Base-by-base conservation (phyloP, 2,329 filamentous ascomycete genomes). In the Fusarium kyushuense region DNA sequence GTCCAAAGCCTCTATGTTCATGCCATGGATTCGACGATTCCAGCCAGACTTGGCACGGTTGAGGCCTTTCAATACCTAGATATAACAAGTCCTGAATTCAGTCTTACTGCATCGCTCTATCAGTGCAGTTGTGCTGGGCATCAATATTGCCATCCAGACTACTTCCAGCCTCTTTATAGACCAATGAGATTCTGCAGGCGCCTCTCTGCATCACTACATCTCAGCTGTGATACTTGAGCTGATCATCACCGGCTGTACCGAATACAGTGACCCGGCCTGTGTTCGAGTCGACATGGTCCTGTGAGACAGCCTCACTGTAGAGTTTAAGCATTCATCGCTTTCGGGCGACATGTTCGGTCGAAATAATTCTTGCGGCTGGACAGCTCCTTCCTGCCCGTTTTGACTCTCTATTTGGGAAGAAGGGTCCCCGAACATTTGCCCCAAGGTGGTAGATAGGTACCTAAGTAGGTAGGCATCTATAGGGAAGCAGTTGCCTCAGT, bases 131-230 rank as follows among this genome's bases (percentile, higher is more conserved):
- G 27, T 27, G n/a, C 35, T 55, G 19, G 41, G 46, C 42, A 63
- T 48, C 40, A 49, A 52, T 48, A 46, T 43, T 43, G 16, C 35
- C 47, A 36, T 69, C 35, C 16, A 13, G 8, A 35, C 30, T 43
- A n/a, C 38, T 45, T 54, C 53, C 49, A 41, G 51, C 36, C 36
- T 67, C 17, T 17, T 54, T 30, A 16, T 42, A 19, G 27, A 27
- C 40, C 55, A 63, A 38, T 46, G 33, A 62, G 47, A 38, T 17
- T 38, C 51, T 51, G 43, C 54, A 69, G 61, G 41, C 36, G 36
- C 53, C 46, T 65, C 64, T 62, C 53, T 55, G 54, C 70, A 38
- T 49, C 41, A 71, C 70, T 36, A 35, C 51, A 49, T 52, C 47
- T 47, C 58, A 53, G 51, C 38, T 46, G 71, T 68, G 52, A 38